Conservation (phyloP, 495 filamentous ascomycete species). For the Elaphomyces granulatus region DNA sequence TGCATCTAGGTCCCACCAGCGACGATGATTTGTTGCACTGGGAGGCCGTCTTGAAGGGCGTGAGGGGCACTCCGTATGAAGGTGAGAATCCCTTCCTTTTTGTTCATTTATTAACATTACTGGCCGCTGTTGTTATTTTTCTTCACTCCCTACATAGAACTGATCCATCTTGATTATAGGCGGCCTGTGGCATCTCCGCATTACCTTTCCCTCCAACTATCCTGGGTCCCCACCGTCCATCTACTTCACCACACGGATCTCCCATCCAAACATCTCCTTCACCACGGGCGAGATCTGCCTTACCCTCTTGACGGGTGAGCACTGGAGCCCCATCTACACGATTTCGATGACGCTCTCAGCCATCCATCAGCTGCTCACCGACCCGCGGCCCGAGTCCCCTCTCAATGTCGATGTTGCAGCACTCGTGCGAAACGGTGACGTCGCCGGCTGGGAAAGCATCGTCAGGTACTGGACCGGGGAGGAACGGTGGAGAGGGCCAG, state of each 20-base stretch:
- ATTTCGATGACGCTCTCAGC: constrained; percentile 61
- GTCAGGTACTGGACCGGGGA: constrained; percentile 64
- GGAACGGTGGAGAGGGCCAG: constrained; percentile 26
- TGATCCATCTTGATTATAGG: constrained; percentile 28
- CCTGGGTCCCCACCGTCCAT: constrained; percentile 64
- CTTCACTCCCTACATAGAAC: neutral
- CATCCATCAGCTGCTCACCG: constrained; percentile 61
- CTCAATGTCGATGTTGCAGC: constrained; percentile 81
- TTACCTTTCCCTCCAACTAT: constrained; percentile 65
- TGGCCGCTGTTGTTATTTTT: neutral
- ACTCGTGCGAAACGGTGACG: constrained; percentile 61
- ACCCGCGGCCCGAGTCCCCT: constrained; percentile 68
- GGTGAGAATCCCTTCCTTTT: constrained; percentile 27
- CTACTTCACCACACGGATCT: constrained; percentile 63
- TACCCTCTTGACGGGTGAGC: constrained; percentile 60
- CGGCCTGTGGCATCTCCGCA: constrained; percentile 71
- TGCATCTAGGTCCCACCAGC: constrained; percentile 49
- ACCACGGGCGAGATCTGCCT: constrained; percentile 84
- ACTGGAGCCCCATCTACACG: constrained; percentile 77
- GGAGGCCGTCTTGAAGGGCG: constrained; percentile 68
- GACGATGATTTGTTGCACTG: constrained; percentile 62
- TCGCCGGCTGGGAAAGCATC: constrained; percentile 59
- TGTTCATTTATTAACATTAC: neutral
- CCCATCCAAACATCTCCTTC: constrained; percentile 74
- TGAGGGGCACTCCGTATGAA: constrained; percentile 54